Base-by-base conservation (phyloP, 164 flowering plant species). In the Magnolia sinica region DNA sequence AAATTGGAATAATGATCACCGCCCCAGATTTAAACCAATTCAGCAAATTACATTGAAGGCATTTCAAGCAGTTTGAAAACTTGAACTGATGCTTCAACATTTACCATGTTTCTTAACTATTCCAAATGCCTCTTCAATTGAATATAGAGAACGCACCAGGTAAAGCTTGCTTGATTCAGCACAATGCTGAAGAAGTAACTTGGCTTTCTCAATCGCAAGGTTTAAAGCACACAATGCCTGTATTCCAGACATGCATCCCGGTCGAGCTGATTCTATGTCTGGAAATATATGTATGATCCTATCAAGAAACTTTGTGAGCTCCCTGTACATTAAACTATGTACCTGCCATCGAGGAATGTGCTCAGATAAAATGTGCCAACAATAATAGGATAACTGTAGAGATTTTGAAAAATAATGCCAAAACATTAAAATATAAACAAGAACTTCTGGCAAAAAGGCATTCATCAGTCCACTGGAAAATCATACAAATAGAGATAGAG, bases 111-210 rank as follows among this genome's bases (percentile, higher is more conserved):
- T 61, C 29, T 31, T 29, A 68, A 29, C 37, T 27, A 68, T 68
- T 68, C 49, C 16, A 75, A 50, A 73, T 58, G 2, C 18, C 52
- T 7, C 10, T 59, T 1, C 55, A 68, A 71, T 29, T 50, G 6
- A 74, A 13, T n/a, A 64, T 8, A 16, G 51, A 27, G 71, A 73
- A 75, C 71, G 11, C 85, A 90, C 93, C 93, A 91, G 76, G 82
- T 87, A 91, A 13, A 91, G 85, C 81, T 87, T 91, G 80, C 95
- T 90, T 50, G 83, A 84, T 29, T 90, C 91, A 4, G 87, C 73
- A 71, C 95, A 90, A 77, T 83, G 81, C 76, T 87, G 89, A 67
- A 91, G 67, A 74, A 91, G 79, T 64, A 75, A 70, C 79, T 89
- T 87, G 50, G 93, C 86, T 73, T 86, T 86, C 45, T 88, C 89